Evolutionary conservation across 148 eudicot species (phyloP).

Genomic region (Vaccinium corymbosum): DNA sequence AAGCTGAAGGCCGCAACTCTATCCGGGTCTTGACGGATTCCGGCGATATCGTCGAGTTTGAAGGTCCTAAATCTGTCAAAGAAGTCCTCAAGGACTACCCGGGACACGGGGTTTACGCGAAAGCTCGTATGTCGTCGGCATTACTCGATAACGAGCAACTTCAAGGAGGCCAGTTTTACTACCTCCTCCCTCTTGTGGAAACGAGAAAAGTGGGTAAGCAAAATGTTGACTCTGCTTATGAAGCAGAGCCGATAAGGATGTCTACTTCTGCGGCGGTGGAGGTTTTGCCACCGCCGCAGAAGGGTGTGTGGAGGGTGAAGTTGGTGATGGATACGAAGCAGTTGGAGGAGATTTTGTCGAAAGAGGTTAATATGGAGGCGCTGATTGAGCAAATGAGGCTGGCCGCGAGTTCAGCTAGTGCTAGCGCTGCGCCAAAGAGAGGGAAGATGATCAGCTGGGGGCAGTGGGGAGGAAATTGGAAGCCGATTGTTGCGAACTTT

Average conservation of each 20-base stretch:
- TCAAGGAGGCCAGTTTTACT: conserved; percentile 35
- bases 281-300: conserved; percentile 38
- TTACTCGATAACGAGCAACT: conserved; percentile 36
- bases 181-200: conserved; percentile 37
- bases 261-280: conserved; percentile 31
- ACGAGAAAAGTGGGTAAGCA: neutral
- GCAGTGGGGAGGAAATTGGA: conserved; percentile 19
- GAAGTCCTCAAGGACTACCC: conserved; percentile 46
- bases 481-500: conserved; percentile 22
- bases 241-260: conserved; percentile 26
- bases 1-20: conserved; percentile 15
- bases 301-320: conserved; percentile 73
- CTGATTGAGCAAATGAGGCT: conserved; percentile 63
- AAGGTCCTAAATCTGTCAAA: conserved; percentile 36
- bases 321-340: conserved; percentile 48
- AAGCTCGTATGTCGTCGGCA: conserved; percentile 28
- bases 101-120: conserved; percentile 43
- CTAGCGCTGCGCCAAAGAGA: conserved; percentile 9
- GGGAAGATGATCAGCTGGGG: conserved; percentile 18
- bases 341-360: conserved; percentile 53
- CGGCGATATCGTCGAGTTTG: conserved; percentile 32
- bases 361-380: conserved; percentile 50
- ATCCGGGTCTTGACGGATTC: conserved; percentile 45
- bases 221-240: neutral
- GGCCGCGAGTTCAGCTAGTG: conserved; percentile 29